Evolutionary conservation across 2,329 filamentous ascomycete species (phyloP).

Genomic region (Stagonosporopsis tanaceti): DNA sequence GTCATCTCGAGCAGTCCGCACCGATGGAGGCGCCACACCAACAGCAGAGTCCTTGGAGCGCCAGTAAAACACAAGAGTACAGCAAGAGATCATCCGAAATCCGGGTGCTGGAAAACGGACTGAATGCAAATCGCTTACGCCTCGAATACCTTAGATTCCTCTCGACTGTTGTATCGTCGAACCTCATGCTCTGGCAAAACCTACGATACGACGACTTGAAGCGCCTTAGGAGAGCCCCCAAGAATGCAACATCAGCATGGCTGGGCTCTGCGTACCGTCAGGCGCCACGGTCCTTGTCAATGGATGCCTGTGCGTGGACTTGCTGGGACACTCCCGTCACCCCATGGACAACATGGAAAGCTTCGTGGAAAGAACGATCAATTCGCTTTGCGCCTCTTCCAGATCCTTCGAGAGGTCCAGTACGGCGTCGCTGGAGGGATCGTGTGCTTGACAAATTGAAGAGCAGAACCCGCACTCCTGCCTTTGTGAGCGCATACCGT

Average conservation of each 20-base stretch:
- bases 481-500: background rate
- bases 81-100: background rate
- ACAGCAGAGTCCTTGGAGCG: background rate
- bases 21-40: background rate
- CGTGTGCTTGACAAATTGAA: background rate
- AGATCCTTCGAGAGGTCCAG: background rate
- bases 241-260: background rate
- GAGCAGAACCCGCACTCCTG: background rate
- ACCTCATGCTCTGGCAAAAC: background rate
- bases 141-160: background rate
- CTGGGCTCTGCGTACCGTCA: background rate
- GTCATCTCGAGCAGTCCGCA: background rate
- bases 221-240: background rate
- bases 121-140: background rate
- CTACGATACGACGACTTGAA: background rate
- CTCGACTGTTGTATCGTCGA: background rate
- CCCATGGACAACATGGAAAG: conserved; percentile 5
- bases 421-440: background rate
- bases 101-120: background rate
- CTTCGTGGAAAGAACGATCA: background rate
- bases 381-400: background rate
- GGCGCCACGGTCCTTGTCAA: background rate
- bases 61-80: background rate
- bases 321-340: background rate
- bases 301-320: background rate